phyloP scores from a whole-genome alignment of 352 stramenopile species.

The Phytopythium sindhum region DNA sequence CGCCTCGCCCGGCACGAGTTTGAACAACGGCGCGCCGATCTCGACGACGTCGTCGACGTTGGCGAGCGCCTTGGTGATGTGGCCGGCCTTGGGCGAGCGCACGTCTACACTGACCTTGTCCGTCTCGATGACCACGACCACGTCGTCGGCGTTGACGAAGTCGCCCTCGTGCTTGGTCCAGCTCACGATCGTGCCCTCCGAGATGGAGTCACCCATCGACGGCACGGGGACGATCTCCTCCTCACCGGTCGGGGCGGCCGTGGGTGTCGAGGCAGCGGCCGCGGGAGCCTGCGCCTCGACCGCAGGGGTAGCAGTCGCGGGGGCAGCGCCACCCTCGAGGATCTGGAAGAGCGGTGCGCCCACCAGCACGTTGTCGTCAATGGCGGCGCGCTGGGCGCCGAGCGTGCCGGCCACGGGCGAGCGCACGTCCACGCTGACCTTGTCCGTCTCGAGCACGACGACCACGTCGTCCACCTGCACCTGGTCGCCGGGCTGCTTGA shows the following conservation, averaged over 20 bases:
- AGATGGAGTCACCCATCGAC: constrained; percentile 94
- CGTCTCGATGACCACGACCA: constrained; percentile 96
- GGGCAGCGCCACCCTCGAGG: constrained; percentile 56
- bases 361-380: constrained; percentile 95
- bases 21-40: constrained; percentile 91
- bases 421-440: constrained; percentile 91
- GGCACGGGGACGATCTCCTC: constrained; percentile 65
- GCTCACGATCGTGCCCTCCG: constrained; percentile 94
- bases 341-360: constrained; percentile 92
- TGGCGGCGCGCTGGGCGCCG: constrained; percentile 85
- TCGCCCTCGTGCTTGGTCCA: constrained; percentile 92
- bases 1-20: constrained; percentile 75
- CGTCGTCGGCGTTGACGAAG: constrained; percentile 91
- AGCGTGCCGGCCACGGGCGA: constrained; percentile 86
- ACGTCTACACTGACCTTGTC: constrained; percentile 94
- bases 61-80: constrained; percentile 89
- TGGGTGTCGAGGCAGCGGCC: constrained; percentile 2
- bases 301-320: constrained; percentile 3
- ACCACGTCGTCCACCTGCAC: constrained; percentile 96
- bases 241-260: constrained; percentile 14
- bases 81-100: constrained; percentile 82
- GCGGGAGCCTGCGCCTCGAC: not conserved
- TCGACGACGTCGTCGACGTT: constrained; percentile 95
- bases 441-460: constrained; percentile 98
- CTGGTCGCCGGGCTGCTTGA: constrained; percentile 91